These are phyloP conservation scores for Gaultheria prostrata DNA, from an alignment of 148 eudicot species.

Conservation along the genomic window DNA sequence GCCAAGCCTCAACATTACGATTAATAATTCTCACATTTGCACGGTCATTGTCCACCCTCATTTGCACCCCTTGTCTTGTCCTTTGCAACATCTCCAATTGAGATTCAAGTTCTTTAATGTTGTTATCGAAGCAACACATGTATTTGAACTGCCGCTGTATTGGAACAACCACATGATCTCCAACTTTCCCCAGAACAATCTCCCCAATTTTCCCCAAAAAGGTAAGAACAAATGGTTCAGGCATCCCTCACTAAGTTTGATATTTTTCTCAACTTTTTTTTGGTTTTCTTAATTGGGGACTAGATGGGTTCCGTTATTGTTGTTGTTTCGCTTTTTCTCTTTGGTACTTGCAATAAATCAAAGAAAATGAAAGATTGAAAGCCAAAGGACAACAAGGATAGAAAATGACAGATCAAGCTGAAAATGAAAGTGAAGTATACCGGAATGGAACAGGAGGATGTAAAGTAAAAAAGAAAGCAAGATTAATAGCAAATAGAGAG, in stretches of 20 bases:
- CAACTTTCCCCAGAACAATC: background rate
- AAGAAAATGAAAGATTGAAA: background rate
- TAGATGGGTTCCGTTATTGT: too few species aligned
- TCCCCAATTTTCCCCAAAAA: background rate
- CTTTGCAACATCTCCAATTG: constrained; percentile 14
- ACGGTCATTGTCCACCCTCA: constrained; percentile 9
- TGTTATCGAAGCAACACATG: constrained; percentile 17
- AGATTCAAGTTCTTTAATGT: constrained; percentile 11
- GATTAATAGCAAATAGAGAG: background rate
- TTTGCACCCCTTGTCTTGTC: constrained; percentile 1
- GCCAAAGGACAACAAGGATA: background rate
- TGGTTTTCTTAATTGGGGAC: background rate
- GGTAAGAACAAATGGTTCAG: background rate
- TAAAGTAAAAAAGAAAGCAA: background rate
- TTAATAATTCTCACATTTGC: constrained; percentile 24
- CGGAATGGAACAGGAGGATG: background rate
- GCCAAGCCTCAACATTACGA: constrained; percentile 20
- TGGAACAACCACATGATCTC: background rate
- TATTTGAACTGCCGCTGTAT: constrained; percentile 1
- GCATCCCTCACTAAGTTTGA: background rate
- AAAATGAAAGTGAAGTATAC: background rate
- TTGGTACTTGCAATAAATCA: too few species aligned
- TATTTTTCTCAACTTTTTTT: background rate
- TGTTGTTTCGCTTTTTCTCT: background rate
- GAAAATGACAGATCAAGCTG: background rate